Percentiles rank a stretch among this genome's conserved stretches.
Evolutionary conservation across 495 filamentous ascomycete species (phyloP).

Genomic region (Neurospora sp.): DNA sequence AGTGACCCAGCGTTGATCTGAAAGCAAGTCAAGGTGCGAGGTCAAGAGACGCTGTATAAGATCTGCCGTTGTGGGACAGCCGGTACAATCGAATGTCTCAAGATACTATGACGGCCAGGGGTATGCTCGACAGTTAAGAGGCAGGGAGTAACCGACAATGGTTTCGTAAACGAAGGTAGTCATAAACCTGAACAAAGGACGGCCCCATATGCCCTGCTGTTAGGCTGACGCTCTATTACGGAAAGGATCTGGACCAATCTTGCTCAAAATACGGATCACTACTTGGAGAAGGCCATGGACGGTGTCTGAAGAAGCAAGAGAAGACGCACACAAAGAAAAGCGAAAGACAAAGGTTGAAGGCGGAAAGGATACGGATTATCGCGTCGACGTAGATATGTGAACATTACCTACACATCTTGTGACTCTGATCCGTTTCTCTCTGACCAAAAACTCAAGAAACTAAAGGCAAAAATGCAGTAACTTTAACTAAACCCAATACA

Average conservation of each 20-base stretch:
- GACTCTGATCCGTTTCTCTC: neutral
- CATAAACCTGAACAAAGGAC: neutral
- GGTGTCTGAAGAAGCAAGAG: neutral
- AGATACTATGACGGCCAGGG: neutral
- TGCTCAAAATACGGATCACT: neutral
- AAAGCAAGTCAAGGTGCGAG: neutral
- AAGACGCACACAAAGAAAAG: neutral
- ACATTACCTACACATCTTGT: neutral
- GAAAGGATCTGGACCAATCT: neutral
- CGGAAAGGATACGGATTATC: neutral
- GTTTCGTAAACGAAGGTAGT: neutral
- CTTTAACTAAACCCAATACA: neutral
- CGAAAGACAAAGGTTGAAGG: neutral
- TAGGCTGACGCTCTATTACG: neutral
- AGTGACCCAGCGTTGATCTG: neutral
- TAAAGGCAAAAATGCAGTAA: neutral
- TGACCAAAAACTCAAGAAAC: neutral
- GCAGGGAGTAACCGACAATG: neutral
- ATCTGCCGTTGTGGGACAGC: neutral
- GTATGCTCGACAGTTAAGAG: neutral
- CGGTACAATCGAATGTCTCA: neutral
- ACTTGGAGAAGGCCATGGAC: neutral
- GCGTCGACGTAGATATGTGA: neutral
- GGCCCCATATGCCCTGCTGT: neutral
- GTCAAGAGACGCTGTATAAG: neutral